Base-by-base conservation (phyloP, 2,329 filamentous ascomycete genomes). In the Teratosphaeria epicoccoides region DNA sequence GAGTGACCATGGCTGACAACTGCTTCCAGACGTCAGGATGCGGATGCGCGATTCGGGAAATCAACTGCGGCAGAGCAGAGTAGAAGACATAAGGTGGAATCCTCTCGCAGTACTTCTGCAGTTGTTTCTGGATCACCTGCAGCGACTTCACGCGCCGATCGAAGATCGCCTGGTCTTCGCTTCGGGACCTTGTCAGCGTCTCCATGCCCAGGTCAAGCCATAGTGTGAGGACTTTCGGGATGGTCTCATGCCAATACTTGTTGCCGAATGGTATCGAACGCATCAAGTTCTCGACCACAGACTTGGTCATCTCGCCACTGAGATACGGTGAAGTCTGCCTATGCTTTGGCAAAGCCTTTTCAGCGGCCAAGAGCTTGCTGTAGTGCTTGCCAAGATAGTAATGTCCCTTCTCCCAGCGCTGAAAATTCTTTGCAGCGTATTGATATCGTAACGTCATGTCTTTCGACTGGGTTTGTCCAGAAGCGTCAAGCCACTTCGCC, bases 371-470 rank as follows among this genome's bases (percentile, higher is more conserved):
- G 3, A 97, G 79, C 68, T 96, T 98, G 67, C 95, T 94, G 76
- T 98, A 98, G 69, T 97, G 89, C 46, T 91, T 88, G 4, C 93
- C 93, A 9, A 99, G 79, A 67, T 96, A 95, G 67, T 97, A 98
- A 66, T 97, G 91, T 0, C 88, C 90, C 69, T 96, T 97, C 66
- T 98, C 93, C 90, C 91, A 98, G 49, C 81, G 81, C 4, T 75
- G 71, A 56, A 68, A 73, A 2, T 80, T 82, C 64, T 79, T 83
- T n/a, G 86, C 81, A 1, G 90, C 90, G 58, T 85, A 80, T 56
- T 89, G 84, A 62, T 96, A 98, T 63, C 88, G 87, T 50, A 83
- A 78, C 45, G 88, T 82, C 57, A 97, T 78, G 3, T 87, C 82
- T 44, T 82, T 79, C 3, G 88, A 87, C 62, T 95, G 87, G 1